Evolutionary conservation across 192 early-diverging fungal species (phyloP), one percentile per base, ranked within the genome.

Genomic region (Linnemannia elongata): DNA sequence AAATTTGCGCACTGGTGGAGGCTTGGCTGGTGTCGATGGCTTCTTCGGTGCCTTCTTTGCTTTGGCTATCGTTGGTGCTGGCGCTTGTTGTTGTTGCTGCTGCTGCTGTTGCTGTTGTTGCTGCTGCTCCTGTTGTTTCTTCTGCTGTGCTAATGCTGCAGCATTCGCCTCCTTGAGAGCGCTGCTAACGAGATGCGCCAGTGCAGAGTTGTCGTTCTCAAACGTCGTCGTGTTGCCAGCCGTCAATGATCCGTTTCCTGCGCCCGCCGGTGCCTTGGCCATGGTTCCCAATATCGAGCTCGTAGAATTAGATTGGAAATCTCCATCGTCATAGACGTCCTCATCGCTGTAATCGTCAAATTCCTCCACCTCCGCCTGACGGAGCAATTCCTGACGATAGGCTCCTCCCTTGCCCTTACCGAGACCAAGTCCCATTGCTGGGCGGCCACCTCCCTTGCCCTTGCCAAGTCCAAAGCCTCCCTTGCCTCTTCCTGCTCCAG

Each of bases 341-440:
- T 85, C 83, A 27, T 80, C 86, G 42, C 82, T 79, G 30, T 82
- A 68, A 10, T 83, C 74, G n/a, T 80, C 87, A 83, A 80, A 83
- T 6, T 83, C 82, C 36, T 83, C 87, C 20, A 82, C 77, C 73
- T 82, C 82, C 10, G 80, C 82, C n/a, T 77, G 77, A 33, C 82
- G 80, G 49, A 83, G 80, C 68, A 87, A 36, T 45, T 87, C 85
- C 47, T 78, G 69, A 10, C 85, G 79, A 66, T 87, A 87, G n/a
- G 85, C 85, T 1, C 85, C 85, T 33, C 85, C 85, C 44, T 87
- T 87, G 18, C 85, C 85, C 38, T 87, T 87, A 5, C 85, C 85
- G 1, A 87, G 75, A 36, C 85, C 85, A 47, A 87, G 76, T 0
- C 76, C 85, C 79, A 87, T 74, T 10, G 73, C 39, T 13, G 78